Evolutionary conservation across 306 rosid species (phyloP).

Genomic region (Mucuna pruriens): DNA sequence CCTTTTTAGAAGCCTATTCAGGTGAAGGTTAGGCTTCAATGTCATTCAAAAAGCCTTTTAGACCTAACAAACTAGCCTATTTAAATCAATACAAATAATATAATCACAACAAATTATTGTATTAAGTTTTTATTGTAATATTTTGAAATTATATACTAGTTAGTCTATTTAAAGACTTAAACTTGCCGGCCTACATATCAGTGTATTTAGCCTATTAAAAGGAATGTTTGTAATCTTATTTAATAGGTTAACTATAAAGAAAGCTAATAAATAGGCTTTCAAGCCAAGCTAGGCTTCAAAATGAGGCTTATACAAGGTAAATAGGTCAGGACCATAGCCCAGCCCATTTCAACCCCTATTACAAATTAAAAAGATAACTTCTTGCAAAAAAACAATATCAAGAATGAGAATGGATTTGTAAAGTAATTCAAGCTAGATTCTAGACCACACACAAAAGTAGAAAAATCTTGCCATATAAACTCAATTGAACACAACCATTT

Average conservation of each 20-base stretch:
- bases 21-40: neutral
- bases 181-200: neutral
- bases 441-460: neutral
- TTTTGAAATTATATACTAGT: neutral
- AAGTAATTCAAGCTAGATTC: neutral
- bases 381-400: too few relatives aligned
- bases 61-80: neutral
- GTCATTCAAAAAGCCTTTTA: neutral
- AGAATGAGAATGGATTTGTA: neutral
- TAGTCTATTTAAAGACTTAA: neutral
- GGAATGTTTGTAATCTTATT: neutral
- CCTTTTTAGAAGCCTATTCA: neutral
- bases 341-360: too few relatives aligned
- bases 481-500: slow-evolving; percentile 8
- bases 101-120: neutral
- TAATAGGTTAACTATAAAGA: neutral
- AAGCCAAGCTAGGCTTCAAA: neutral
- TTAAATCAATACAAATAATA: neutral
- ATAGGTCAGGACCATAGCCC: neutral
- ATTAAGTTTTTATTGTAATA: neutral
- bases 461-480: neutral
- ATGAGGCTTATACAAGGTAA: neutral
- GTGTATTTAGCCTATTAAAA: neutral
- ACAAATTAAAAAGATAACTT: too few relatives aligned
- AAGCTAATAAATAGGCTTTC: neutral